Evolutionary conservation across 2,329 filamentous ascomycete species (phyloP).

Genomic region (Microsporum ferrugineum): DNA sequence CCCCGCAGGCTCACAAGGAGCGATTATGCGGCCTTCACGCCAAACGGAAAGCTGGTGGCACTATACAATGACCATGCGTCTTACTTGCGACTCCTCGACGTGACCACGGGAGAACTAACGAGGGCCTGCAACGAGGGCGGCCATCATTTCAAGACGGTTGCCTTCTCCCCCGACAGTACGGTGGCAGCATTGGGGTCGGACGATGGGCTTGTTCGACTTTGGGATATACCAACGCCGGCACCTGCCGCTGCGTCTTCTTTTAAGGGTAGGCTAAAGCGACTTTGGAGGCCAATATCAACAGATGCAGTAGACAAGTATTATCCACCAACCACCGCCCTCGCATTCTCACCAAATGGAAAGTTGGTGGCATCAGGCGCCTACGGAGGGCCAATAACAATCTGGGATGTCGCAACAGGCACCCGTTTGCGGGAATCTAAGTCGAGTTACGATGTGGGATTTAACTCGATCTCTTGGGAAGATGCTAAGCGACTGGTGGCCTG

Average conservation of each 20-base stretch:
- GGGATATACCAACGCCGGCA: not conserved
- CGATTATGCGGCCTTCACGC: not conserved
- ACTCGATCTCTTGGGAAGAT: not conserved
- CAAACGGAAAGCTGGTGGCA: not conserved
- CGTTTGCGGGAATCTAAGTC: not conserved
- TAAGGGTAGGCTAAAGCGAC: not conserved
- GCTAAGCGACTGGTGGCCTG: not conserved
- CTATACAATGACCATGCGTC: not conserved
- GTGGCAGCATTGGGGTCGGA: not conserved
- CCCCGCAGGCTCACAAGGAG: not conserved
- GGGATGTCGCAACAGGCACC: not conserved
- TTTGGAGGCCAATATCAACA: not conserved
- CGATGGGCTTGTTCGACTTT: not conserved
- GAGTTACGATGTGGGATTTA: not conserved
- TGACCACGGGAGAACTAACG: not conserved
- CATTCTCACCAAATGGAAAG: not conserved
- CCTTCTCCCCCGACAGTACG: not conserved
- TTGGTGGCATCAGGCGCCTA: not conserved
- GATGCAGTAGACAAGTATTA: not conserved
- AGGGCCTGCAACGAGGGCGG: not conserved
- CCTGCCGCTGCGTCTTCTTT: too few species aligned
- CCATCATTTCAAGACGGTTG: not conserved
- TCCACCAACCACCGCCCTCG: not conserved
- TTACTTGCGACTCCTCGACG: not conserved
- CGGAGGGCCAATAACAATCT: constrained; percentile 1